These are phyloP conservation scores for Pseudoneurospora amorphoporcata DNA, from an alignment of 495 filamentous ascomycete species.

Conservation along the genomic window DNA sequence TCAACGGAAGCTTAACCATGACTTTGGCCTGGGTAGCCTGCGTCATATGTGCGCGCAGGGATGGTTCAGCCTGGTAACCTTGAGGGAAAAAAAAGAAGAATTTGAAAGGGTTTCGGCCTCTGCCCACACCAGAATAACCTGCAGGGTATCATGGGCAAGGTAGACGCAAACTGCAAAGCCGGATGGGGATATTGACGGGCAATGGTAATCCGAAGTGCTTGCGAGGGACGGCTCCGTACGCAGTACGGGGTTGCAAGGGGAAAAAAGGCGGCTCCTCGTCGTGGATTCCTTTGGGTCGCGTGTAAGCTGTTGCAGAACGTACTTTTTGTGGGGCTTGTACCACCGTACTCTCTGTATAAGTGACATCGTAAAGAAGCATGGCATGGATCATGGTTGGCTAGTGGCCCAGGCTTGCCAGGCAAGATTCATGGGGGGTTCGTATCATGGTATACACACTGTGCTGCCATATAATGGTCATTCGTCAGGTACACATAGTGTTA, in stretches of 20 bases:
- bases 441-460: background rate
- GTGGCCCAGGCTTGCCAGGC: background rate
- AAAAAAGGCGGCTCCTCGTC: background rate
- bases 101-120: slow-evolving; percentile 23
- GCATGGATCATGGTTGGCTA: background rate
- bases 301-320: background rate
- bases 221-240: background rate
- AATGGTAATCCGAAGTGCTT: background rate
- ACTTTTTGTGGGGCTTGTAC: background rate
- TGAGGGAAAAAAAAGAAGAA: slow-evolving; percentile 5
- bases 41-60: slow-evolving; percentile 28
- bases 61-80: slow-evolving; percentile 22
- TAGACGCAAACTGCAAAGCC: slow-evolving; percentile 1
- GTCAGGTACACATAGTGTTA: background rate
- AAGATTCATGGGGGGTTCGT: background rate
- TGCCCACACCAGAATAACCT: slow-evolving; percentile 1
- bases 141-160: slow-evolving; percentile 2
- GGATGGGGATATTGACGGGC: background rate
- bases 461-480: background rate
- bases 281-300: background rate
- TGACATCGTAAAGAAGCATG: background rate
- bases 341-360: background rate
- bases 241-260: slow-evolving; percentile 10
- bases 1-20: slow-evolving; percentile 18
- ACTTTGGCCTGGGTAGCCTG: slow-evolving; percentile 20